phyloP scores from a whole-genome alignment of 805 yeast species.

The Saccharomycopsis amapae region DNA sequence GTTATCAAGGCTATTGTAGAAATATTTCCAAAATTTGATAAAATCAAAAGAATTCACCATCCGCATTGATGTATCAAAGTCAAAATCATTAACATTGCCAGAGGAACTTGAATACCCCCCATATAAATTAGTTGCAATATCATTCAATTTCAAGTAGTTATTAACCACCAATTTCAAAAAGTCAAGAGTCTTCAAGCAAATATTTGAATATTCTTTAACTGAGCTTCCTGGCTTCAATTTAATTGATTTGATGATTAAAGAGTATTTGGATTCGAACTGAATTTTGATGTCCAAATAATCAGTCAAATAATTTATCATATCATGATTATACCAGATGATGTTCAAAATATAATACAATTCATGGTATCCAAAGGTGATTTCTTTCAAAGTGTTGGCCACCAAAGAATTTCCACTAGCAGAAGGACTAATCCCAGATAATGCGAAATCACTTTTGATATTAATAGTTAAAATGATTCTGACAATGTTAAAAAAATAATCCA shows the following conservation, averaged over 20 bases:
- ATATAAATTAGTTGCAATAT: constrained; percentile 8
- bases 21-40: constrained; percentile 14
- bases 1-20: constrained; percentile 1
- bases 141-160: constrained; percentile 18
- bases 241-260: constrained; percentile 11
- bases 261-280: constrained; percentile 15
- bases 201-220: background rate
- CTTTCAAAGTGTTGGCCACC: background rate
- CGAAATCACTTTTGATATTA: constrained; percentile 7
- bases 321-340: constrained; percentile 4
- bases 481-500: constrained; percentile 17
- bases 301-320: constrained; percentile 9
- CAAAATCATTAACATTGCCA: background rate
- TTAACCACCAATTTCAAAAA: constrained; percentile 17
- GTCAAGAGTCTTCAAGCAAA: constrained; percentile 10
- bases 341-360: constrained; percentile 15
- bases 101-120: background rate
- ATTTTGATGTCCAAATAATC: constrained; percentile 13
- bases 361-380: constrained; percentile 11
- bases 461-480: constrained; percentile 4
- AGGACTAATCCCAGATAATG: background rate
- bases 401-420: background rate
- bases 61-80: background rate
- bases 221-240: background rate
- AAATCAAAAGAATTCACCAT: constrained; percentile 14